Base-by-base conservation (phyloP, 225 moss, liverwort and hornwort species). In the Bryoerythrophyllum caledonicum region DNA sequence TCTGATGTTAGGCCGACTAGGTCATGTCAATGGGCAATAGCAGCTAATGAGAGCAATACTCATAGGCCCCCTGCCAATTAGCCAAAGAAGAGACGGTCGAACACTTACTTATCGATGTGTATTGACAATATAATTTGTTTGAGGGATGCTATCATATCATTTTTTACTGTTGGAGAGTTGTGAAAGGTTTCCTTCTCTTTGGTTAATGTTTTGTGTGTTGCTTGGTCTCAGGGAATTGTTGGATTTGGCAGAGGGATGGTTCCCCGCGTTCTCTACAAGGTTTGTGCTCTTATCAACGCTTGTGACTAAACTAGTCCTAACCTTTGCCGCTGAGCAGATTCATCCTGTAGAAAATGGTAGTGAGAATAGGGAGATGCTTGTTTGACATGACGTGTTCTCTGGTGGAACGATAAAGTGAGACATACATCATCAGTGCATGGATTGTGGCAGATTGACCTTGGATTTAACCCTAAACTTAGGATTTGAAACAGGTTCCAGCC, bases 171-270 rank as follows among this genome's bases (percentile, higher is more conserved):
- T 72, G 72, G 27, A 60, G 20, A 20, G 19, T 72, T 4, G 11
- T 60, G 60, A 60, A 60, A 28, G 27, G 3, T 53, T 11, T 46
- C 9, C 14, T 20, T 46, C 9, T 12, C 20, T n/a, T n/a, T n/a
- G n/a, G n/a, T n/a, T n/a, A 41, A 55, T 27, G 3, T 58, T 30
- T 17, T 58, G 21, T 59, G 26, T 34, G 49, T 15, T 54, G 41
- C 30, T 70, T 63, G 24, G 40, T 67, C 24, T 32, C 70, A 75
- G 75, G 75, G 80, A 57, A 56, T 80, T 20, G 70, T 67, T 63
- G 90, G 92, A 56, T 92, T 92, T 69, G 81, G 88, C 66, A 84
- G 86, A 55, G 92, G 92, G 27, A 88, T 92, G 76, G 79, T 72
- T 32, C 90, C 92, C 55, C 81, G 90, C 32, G 83, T 88, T 54